These are phyloP conservation scores for Wallacemonas sp. DNA, from an alignment of 208 protist species.

Conservation along the genomic window DNA sequence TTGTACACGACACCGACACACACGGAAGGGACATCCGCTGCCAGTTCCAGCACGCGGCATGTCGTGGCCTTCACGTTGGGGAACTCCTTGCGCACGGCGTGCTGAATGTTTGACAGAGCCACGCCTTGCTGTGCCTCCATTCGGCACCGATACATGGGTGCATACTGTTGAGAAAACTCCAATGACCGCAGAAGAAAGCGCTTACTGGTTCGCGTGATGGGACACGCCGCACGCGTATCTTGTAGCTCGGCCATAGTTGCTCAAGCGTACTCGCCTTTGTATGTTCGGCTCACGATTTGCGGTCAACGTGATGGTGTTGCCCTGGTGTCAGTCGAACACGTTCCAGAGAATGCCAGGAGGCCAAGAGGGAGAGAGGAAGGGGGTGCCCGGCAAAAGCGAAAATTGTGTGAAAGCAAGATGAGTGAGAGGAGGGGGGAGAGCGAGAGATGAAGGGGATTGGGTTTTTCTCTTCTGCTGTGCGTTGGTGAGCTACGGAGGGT, in stretches of 20 bases:
- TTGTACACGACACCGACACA: slow-evolving; percentile 88
- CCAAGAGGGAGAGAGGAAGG: neutral
- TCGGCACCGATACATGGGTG: slow-evolving; percentile 79
- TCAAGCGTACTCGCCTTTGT: slow-evolving; percentile 1
- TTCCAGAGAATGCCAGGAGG: neutral
- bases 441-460: too few species aligned
- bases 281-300: neutral
- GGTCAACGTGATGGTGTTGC: neutral
- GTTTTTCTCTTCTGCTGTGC: neutral
- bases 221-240: slow-evolving; percentile 42
- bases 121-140: slow-evolving; percentile 43
- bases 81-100: slow-evolving; percentile 8
- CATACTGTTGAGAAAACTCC: slow-evolving; percentile 84
- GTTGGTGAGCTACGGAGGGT: neutral
- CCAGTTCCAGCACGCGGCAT: slow-evolving; percentile 61
- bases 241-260: slow-evolving; percentile 1
- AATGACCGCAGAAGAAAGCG: slow-evolving; percentile 77
- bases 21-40: slow-evolving; percentile 43
- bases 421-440: neutral
- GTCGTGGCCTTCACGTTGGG: neutral
- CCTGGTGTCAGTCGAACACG: neutral
- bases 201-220: slow-evolving; percentile 72
- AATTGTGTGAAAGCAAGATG: neutral
- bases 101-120: slow-evolving; percentile 38
- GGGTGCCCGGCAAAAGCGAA: neutral